Conservation (phyloP, 805 yeast species). For the Saccharomycopsis lassenensis region DNA sequence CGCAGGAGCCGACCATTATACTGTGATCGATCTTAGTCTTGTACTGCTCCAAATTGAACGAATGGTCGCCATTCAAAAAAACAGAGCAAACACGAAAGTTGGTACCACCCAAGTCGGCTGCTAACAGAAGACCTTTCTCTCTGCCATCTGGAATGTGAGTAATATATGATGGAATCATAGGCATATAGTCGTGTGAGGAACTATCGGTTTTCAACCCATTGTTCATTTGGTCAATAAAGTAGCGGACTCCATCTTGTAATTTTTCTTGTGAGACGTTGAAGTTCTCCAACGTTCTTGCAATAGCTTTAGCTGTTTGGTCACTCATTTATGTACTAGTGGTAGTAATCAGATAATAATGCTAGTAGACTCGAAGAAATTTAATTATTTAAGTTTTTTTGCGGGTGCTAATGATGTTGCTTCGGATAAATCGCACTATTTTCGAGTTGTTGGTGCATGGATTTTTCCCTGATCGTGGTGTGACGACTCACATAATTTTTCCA, state of each 20-base stretch:
- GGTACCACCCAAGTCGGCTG: slow-evolving; percentile 95
- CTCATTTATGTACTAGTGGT: no score
- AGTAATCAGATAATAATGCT: no score
- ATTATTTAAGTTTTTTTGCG: no score
- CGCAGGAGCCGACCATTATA: slow-evolving; percentile 55
- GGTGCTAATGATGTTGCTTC: no score
- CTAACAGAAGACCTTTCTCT: slow-evolving; percentile 73
- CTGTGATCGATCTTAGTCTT: slow-evolving; percentile 74
- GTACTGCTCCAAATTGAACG: slow-evolving; percentile 65
- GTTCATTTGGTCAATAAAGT: slow-evolving; percentile 51
- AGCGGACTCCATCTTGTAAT: slow-evolving; percentile 37
- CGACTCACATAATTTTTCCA: no score
- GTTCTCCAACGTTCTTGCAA: slow-evolving; percentile 29
- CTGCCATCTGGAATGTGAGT: slow-evolving; percentile 77
- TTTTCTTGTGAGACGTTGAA: slow-evolving; percentile 34
- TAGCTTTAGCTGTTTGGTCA: no score
- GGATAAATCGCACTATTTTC: no score
- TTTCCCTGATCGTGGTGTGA: no score
- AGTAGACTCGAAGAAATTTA: no score
- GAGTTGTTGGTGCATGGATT: no score
- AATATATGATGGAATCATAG: slow-evolving; percentile 91
- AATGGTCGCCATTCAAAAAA: slow-evolving; percentile 60
- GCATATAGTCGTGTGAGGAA: slow-evolving; percentile 35
- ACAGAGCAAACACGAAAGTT: slow-evolving; percentile 93
- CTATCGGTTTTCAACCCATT: slow-evolving; percentile 40